phyloP scores from a whole-genome alignment of 371 early-diverging fungal genomes.

The Capniomyces stellatus region DNA sequence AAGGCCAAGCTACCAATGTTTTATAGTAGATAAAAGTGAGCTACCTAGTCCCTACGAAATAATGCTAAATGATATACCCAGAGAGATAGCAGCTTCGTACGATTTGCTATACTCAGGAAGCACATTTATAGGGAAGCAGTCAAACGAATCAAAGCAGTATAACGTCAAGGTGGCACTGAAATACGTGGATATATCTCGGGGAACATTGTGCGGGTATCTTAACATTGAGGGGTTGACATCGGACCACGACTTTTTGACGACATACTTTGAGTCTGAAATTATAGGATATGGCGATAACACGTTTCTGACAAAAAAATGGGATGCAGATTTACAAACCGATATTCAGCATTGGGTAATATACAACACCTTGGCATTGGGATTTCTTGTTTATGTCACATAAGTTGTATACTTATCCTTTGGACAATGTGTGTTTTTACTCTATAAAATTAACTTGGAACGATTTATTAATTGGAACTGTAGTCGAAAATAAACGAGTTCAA shows the following conservation, averaged over 20 bases:
- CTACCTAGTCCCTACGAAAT: conserved; percentile 21
- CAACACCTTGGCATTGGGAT: background rate
- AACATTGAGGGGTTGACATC: conserved; percentile 39
- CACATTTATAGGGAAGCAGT: conserved; percentile 16
- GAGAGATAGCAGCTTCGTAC: conserved; percentile 23
- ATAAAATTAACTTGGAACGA: background rate
- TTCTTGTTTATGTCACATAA: background rate
- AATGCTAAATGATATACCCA: conserved; percentile 18
- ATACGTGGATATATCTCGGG: conserved; percentile 31
- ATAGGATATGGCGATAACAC: conserved; percentile 29
- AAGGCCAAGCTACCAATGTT: too few relatives aligned
- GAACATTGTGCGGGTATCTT: conserved; percentile 41
- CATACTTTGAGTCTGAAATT: conserved; percentile 47
- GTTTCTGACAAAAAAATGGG: conserved; percentile 47
- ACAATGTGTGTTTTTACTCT: background rate
- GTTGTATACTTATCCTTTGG: background rate
- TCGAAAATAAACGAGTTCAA: conserved; percentile 40
- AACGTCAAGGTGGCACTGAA: conserved; percentile 16
- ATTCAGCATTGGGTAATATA: conserved; percentile 32
- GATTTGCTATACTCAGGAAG: conserved; percentile 23
- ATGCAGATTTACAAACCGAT: conserved; percentile 35
- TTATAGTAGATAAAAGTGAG: too few relatives aligned
- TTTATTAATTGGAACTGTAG: background rate
- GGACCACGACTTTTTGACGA: conserved; percentile 38
- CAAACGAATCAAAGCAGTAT: conserved; percentile 21